Conservation (phyloP, 176 grass and related monocot species). For the Paspalum notatum region DNA sequence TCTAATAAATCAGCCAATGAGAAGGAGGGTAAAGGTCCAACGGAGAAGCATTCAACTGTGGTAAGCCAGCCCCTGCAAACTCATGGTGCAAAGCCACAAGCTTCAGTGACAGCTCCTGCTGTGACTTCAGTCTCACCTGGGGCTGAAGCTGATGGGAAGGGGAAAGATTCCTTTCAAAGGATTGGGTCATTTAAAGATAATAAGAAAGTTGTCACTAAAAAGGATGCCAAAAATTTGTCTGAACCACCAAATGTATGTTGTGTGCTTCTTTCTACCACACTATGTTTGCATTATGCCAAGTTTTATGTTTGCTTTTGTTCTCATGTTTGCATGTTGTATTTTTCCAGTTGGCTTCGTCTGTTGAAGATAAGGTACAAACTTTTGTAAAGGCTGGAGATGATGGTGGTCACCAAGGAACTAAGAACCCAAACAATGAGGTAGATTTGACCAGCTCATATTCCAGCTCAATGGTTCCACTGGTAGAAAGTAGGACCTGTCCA, state of each 20-base stretch:
- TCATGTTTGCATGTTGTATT: constrained; percentile 35
- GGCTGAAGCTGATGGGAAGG: constrained; percentile 54
- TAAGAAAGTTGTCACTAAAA: constrained; percentile 52
- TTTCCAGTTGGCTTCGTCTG: constrained; percentile 55
- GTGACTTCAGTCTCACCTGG: constrained; percentile 36
- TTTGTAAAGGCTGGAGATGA: constrained; percentile 41
- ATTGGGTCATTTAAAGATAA: constrained; percentile 64
- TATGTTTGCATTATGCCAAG: neutral
- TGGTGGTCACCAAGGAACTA: constrained; percentile 32
- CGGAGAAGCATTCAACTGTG: constrained; percentile 35
- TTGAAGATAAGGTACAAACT: constrained; percentile 56
- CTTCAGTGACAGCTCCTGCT: constrained; percentile 2
- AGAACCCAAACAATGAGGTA: constrained; percentile 18
- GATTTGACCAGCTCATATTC: constrained; percentile 29
- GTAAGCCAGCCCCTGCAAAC: constrained; percentile 23
- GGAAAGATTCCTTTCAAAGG: constrained; percentile 55
- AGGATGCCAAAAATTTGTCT: constrained; percentile 46
- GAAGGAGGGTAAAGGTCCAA: constrained; percentile 41
- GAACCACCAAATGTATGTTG: constrained; percentile 59
- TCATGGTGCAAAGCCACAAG: constrained; percentile 35
- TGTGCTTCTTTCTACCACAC: neutral
- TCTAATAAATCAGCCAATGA: constrained; percentile 40
- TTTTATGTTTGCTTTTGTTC: constrained; percentile 23
- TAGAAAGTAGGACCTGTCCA: constrained; percentile 29
- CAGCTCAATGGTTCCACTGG: neutral